phyloP scores from a whole-genome alignment of 148 eudicot species.

The Chenopodium suecicum region DNA sequence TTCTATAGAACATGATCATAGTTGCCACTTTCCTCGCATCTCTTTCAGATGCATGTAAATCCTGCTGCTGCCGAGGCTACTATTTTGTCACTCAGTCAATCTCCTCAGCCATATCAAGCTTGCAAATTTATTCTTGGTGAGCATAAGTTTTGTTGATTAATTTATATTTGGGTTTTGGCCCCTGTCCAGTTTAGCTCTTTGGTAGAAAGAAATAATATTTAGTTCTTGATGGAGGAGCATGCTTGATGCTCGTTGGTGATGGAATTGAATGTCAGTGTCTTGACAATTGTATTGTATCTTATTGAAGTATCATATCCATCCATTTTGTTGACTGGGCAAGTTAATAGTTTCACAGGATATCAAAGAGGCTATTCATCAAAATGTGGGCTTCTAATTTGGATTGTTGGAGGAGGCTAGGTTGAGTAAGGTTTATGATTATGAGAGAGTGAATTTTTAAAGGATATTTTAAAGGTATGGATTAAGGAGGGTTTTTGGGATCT shows the following conservation, averaged over 20 bases:
- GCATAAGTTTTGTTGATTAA: constrained; percentile 16
- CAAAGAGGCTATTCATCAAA: background rate
- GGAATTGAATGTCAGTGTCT: background rate
- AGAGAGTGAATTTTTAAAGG: too few species aligned
- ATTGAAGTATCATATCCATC: background rate
- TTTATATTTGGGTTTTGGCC: background rate
- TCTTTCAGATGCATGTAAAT: constrained; percentile 73
- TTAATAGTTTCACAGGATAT: background rate
- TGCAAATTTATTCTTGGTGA: constrained; percentile 94
- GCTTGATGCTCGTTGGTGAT: background rate
- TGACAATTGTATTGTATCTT: background rate
- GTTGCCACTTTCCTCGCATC: background rate
- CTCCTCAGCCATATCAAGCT: constrained; percentile 79
- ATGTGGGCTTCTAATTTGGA: background rate
- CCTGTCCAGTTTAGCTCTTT: background rate
- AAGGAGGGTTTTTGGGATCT: background rate
- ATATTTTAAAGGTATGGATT: background rate
- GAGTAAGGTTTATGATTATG: background rate
- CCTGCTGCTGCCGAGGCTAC: constrained; percentile 93
- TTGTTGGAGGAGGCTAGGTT: background rate
- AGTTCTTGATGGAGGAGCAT: background rate
- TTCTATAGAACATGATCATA: background rate
- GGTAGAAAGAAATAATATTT: background rate
- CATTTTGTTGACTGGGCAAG: background rate
- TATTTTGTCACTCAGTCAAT: constrained; percentile 73